Evolutionary conservation across 441 rosid species (phyloP).

Genomic region (Dalechampia spathulata): DNA sequence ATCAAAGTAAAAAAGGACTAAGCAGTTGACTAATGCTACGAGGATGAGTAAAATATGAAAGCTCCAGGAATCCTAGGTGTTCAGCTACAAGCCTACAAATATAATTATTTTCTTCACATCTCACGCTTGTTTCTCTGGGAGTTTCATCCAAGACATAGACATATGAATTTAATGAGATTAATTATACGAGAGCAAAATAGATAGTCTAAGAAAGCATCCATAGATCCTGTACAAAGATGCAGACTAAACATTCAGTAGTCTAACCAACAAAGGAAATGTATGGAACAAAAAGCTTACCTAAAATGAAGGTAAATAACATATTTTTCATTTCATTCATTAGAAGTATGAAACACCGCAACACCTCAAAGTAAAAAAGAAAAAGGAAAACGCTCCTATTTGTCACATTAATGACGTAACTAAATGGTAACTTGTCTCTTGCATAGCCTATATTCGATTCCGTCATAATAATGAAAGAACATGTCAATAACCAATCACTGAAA

Average conservation of each 20-base stretch:
- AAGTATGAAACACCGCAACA: background rate
- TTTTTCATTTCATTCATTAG: background rate
- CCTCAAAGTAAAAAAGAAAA: too few species aligned
- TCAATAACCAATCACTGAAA: too few species aligned
- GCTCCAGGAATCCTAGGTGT: background rate
- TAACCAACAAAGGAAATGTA: background rate
- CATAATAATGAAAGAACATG: too few species aligned
- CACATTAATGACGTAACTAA: background rate
- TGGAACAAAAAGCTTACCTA: background rate
- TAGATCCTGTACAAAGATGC: background rate
- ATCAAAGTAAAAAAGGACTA: background rate
- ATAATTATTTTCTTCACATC: background rate
- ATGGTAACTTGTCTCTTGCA: background rate
- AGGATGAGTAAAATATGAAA: background rate
- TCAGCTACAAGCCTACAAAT: background rate
- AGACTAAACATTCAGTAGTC: background rate
- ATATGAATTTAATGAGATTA: too few species aligned
- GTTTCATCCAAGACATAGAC: background rate
- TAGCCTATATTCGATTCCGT: background rate
- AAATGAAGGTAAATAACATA: background rate
- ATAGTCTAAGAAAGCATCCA: too few species aligned
- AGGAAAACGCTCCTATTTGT: background rate
- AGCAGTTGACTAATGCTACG: background rate
- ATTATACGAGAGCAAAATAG: background rate
- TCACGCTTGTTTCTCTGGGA: background rate